Base-by-base conservation (phyloP, 306 rosid genomes). In the Spatholobus suberectus region DNA sequence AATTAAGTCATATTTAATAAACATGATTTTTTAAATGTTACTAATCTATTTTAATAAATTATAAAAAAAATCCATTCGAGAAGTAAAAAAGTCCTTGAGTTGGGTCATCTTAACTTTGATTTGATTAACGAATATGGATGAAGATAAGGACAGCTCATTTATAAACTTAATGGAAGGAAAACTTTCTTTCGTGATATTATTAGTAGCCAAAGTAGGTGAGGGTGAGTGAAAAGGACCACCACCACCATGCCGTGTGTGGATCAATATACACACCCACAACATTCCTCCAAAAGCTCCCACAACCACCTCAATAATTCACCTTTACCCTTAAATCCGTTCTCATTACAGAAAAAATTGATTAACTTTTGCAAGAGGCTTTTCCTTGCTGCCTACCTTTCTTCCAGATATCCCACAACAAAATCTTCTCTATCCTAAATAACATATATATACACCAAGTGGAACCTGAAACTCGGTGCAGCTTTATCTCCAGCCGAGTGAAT, bases 191-290 rank as follows among this genome's bases (percentile, higher is more conserved):
- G 7, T 29, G 32, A 55, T 57, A 70, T 52, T 29, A 75, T 54
- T 67, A 79, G 84, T 35, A 68, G 72, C 81, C 77, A 67, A 66
- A 51, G 79, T 44, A 76, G 80, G 78, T 65, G 85, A 58, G 29
- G 76, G 44, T 52, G 34, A 32, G 9, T 84, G 86, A 93, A 72
- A 91, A 81, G 75, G 88, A 89, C 89, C 77, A 65, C 70, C 70
- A 62, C 90, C 88, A 79, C 57, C 51, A 49, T 46, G 41, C 70
- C 89, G 65, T 73, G 70, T 71, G 73, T 75, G 85, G 70, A 75
- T 21, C 52, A 59, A 55, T 37, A 35, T 5, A 70, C 35, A 26
- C 75, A 72, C 46, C 46, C 62, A 70, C 74, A 32, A 63, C 32
- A 59, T 69, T 67, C 73, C 74, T 54, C 71, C 55, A 37, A 84